Conservation (phyloP, 2,329 filamentous ascomycete species). For the Orbilia blumenaviensis region DNA sequence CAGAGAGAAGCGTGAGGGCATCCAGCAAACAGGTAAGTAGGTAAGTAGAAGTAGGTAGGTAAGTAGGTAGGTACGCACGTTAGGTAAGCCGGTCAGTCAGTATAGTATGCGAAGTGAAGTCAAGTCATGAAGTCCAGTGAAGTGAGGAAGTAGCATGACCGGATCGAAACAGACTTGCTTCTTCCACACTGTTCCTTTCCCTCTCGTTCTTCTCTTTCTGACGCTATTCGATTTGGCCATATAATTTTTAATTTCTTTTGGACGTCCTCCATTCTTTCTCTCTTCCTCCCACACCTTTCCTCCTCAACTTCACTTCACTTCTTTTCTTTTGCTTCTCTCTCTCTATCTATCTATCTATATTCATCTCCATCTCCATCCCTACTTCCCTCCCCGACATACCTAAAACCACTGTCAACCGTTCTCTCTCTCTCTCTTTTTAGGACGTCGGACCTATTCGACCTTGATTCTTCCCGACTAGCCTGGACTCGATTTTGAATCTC, state of each 20-base stretch:
- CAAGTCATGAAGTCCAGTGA: too few relatives aligned
- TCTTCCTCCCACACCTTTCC: constrained; percentile 20
- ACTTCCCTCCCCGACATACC: background rate
- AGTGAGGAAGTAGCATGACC: constrained; percentile 15
- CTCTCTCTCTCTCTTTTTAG: too few relatives aligned
- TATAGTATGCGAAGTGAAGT: too few relatives aligned
- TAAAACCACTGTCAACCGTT: too few relatives aligned
- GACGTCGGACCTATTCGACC: too few relatives aligned
- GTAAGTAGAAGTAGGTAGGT: too few relatives aligned
- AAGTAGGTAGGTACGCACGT: too few relatives aligned
- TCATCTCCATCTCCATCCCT: background rate
- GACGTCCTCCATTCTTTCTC: constrained; percentile 47
- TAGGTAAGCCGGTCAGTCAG: too few relatives aligned
- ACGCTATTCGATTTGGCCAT: constrained; percentile 39
- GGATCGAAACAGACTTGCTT: background rate
- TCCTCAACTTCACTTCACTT: constrained; percentile 5
- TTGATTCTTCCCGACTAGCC: too few relatives aligned
- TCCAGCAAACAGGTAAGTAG: too few relatives aligned
- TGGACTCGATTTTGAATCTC: too few relatives aligned
- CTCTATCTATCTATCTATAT: background rate
- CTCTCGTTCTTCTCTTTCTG: background rate
- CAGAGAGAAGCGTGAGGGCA: too few relatives aligned
- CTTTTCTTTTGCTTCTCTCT: constrained; percentile 27
- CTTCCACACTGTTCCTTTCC: constrained; percentile 1
- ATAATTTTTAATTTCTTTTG: constrained; percentile 54